phyloP scores from a whole-genome alignment of 2,329 filamentous ascomycete species.

The Paecilomyces niveus region DNA sequence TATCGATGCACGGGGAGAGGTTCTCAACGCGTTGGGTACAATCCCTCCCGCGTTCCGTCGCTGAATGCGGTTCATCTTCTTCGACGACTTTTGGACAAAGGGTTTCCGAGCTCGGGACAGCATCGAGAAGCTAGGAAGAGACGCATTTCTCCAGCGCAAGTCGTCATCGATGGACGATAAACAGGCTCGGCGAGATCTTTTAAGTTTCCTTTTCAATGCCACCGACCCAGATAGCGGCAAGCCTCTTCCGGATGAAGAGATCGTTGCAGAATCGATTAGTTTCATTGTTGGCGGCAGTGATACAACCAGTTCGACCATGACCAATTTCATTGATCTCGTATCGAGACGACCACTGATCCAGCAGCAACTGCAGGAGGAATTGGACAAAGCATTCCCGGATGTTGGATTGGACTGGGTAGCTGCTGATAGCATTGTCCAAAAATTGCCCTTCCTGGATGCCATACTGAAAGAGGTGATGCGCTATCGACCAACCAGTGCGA shows the following conservation, averaged over 20 bases:
- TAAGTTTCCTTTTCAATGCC: too few relatives aligned
- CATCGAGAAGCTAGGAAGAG: constrained; percentile 1
- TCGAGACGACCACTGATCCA: constrained; percentile 1
- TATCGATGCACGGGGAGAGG: too few relatives aligned
- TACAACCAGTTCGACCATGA: constrained; percentile 7
- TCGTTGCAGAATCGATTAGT: constrained; percentile 7
- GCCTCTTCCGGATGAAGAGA: constrained; percentile 4
- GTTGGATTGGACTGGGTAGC: constrained; percentile 2
- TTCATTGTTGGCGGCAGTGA: constrained; percentile 9
- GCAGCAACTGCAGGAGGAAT: constrained; percentile 1
- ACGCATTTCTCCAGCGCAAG: constrained; percentile 2
- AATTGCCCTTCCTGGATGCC: constrained; percentile 5
- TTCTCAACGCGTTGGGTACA: too few relatives aligned
- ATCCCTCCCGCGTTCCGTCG: too few relatives aligned
- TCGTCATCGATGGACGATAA: background rate
- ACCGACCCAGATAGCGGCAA: constrained; percentile 3
- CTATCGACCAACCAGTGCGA: constrained; percentile 5
- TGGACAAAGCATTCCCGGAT: background rate
- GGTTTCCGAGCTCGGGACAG: background rate
- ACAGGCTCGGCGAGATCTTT: too few relatives aligned
- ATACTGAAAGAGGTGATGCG: constrained; percentile 6
- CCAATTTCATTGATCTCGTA: constrained; percentile 6
- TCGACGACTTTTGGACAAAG: constrained; percentile 4
- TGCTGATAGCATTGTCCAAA: constrained; percentile 1
- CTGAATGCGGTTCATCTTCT: background rate